Evolutionary conservation across 2,329 filamentous ascomycete genomes (phyloP), one percentile per base, ranked within the genome.

Genomic region (Ophiostoma piceae): DNA sequence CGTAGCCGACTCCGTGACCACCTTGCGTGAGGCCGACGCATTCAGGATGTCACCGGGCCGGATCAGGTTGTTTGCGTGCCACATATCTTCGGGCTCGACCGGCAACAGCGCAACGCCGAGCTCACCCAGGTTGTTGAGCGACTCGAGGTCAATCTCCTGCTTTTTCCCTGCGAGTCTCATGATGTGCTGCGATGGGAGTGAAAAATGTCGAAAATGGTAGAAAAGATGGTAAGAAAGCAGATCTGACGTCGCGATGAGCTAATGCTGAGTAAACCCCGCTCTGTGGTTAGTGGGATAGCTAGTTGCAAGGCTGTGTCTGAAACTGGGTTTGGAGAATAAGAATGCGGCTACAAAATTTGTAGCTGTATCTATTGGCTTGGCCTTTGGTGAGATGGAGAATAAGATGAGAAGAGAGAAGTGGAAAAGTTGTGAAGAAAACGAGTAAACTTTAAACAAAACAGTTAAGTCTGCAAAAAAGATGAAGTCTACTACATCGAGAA

Each of bases 61-160:
- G 74, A 88, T 86, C 71, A 88, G 80, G 78, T 88, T 88, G 77
- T 88, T 86, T 74, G 84, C 84, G 72, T 88, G 85, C 85, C 85
- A 88, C 77, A 67, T 67, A 43, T 67, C 66, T 47, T 67, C 66
- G 2, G 66, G 66, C 12, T 35, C 66, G 8, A 35, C 43, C 26
- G 66, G 66, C 14, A 67, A 2, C 41, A 67, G 43, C 14, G 66
- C 26, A 1, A 67, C 43, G 66, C 65, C 35, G 62, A 22, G 9
- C 3, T 65, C 62, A 8, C 62, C 62, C 9, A 65, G 32, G 19
- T 12, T 11, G 57, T 62, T 62, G 22, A 62, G 22, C 5, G 62
- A n/a, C 14, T 39, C 19, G 9, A 41, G 8, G 19, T 65, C 35
- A 1, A 65, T 22, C 1, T 39, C 32, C 2, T 65, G 32, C 32